Base-by-base conservation (phyloP, 768 basidiomycete genomes). In the Naematelia aurantialba region DNA sequence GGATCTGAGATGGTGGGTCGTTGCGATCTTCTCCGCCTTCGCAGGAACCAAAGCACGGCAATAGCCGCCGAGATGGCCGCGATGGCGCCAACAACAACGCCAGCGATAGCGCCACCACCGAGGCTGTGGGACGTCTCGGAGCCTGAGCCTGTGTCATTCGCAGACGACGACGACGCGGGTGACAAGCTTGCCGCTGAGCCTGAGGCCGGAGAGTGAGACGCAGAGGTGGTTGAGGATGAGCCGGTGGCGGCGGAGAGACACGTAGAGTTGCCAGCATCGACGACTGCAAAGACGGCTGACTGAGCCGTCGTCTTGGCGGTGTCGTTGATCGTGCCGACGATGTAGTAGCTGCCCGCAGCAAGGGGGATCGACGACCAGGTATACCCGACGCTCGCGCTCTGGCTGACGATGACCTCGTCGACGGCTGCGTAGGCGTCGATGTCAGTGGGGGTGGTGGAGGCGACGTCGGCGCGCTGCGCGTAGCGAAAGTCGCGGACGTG, bases 61-160 rank as follows among this genome's bases (percentile, higher is more conserved):
- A 63, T 31, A 5, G 34, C 59, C 3, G 63, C 19, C 22, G 47
- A 25, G 5, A 65, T 45, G 17, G 47, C 63, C 25, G 30, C 49
- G 4, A 68, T 17, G 4, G 61, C 58, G 4, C 68, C 68, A 34
- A 62, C 39, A 19, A 66, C 68, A 13, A 69, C 61, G 8, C 68
- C 68, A 8, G 52, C 67, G n/a, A 69, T 63, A 8, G 59, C 67
- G 5, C 67, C 67, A 14, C 67, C 63, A 19, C 46, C 29, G 19
- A 65, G 12, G 8, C 17, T 39, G 34, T 39, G 8, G 34, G 34
- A 39, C 17, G 34, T 39, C 8, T 17, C 34, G 17, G 34, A 39
- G 34, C 8, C 8, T 39, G 34, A 39, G 2, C 45, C 58, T 31
- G 45, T 42, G 17, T 13, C 29, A 14, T 19, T 50, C 19, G 51